These are phyloP conservation scores for Ormosia emarginata DNA, from an alignment of 306 rosid genomes.

Conservation along the genomic window DNA sequence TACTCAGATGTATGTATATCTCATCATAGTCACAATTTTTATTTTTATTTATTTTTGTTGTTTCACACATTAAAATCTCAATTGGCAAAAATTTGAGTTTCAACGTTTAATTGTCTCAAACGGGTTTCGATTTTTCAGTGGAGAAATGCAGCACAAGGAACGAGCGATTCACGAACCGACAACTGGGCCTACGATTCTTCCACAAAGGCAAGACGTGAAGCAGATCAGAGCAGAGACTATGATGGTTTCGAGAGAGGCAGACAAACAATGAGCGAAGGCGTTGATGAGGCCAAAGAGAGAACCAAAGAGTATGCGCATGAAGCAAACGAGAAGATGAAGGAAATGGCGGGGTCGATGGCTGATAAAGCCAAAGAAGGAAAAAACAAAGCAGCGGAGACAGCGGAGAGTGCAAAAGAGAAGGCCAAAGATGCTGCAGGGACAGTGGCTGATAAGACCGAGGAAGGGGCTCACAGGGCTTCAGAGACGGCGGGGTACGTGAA, in stretches of 20 bases:
- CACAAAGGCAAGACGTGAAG: not conserved
- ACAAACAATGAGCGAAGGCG: conserved; percentile 18
- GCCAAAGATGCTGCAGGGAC: not conserved
- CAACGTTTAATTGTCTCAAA: not conserved
- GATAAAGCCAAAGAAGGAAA: conserved; percentile 14
- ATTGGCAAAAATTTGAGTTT: not conserved
- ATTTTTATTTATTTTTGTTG: not conserved
- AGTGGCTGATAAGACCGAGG: conserved; percentile 13
- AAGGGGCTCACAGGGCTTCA: not conserved
- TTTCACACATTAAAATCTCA: no score
- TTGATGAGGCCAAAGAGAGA: not conserved
- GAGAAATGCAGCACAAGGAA: conserved; percentile 14
- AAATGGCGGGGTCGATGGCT: not conserved
- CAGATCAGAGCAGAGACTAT: not conserved
- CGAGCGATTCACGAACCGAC: conserved; percentile 23
- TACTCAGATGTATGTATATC: conserved; percentile 25
- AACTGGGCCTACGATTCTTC: conserved; percentile 9
- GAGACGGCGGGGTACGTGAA: not conserved
- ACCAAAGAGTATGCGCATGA: not conserved
- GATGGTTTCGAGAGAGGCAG: not conserved
- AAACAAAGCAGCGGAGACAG: not conserved
- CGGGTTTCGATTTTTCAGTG: conserved; percentile 24
- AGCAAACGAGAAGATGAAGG: conserved; percentile 19
- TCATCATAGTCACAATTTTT: not conserved
- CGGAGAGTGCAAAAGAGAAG: not conserved